phyloP scores from a whole-genome alignment of 306 rosid genomes.

The Hylodesmum podocarpum region DNA sequence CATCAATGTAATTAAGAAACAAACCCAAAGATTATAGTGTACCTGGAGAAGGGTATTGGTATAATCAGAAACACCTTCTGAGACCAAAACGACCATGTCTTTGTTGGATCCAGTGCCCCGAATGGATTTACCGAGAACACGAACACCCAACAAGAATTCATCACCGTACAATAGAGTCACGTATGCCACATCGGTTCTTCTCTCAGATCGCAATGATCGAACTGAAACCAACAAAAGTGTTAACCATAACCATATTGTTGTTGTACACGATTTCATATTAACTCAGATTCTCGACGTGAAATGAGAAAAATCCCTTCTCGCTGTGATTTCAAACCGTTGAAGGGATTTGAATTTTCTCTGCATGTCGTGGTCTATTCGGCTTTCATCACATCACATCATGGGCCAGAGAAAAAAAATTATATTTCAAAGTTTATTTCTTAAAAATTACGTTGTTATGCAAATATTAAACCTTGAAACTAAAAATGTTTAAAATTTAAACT shows the following conservation, averaged over 20 bases:
- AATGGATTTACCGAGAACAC: constrained; percentile 90
- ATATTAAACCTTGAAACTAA: too few species aligned
- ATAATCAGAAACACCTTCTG: constrained; percentile 84
- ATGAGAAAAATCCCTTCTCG: constrained; percentile 21
- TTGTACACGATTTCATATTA: constrained; percentile 38
- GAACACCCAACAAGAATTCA: constrained; percentile 83
- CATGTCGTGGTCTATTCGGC: background rate
- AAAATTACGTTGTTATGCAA: too few species aligned
- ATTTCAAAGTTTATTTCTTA: too few species aligned
- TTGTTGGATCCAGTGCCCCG: constrained; percentile 71
- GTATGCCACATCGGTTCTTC: constrained; percentile 58
- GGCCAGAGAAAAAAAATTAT: background rate
- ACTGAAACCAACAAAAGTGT: constrained; percentile 31
- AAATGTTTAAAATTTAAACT: too few species aligned
- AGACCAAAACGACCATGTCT: constrained; percentile 85
- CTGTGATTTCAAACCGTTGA: constrained; percentile 1
- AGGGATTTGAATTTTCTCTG: constrained; percentile 30
- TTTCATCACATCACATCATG: background rate
- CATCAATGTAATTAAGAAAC: background rate
- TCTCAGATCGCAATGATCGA: constrained; percentile 44
- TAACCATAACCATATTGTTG: constrained; percentile 23
- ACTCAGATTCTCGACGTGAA: background rate
- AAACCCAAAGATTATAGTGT: background rate
- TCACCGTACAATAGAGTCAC: constrained; percentile 84
- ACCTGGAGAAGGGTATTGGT: constrained; percentile 72